Evolutionary conservation across 1,284 basidiomycete genomes (phyloP), one percentile per base, ranked within the genome.

Genomic region (Albatrellus sp.): DNA sequence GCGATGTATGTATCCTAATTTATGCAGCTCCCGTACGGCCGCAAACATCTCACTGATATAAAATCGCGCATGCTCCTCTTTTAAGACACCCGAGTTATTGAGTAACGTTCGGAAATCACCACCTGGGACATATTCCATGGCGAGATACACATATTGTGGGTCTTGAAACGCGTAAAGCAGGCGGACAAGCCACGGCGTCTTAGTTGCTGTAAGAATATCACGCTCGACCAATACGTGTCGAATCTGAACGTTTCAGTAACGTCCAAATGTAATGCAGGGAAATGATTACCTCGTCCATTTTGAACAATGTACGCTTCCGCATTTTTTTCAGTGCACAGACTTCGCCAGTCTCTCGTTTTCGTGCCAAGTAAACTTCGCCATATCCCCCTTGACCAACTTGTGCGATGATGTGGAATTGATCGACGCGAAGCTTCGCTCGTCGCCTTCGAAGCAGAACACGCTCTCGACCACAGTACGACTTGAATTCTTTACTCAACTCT

Each of bases 121-220:
- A 32, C 92, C 92, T 1, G 92, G 92, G 11, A 97, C 92, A 59
- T 94, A 97, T 70, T 98, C 96, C 92, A 97, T 97, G 0, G 92
- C 92, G 41, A 97, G 83, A 59, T 93, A 97, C 24, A 97, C 90
- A 55, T 84, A 73, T 48, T 85, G 71, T 0, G 77, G 68, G 59
- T 97, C 92, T 62, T 97, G 92, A 66, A 97, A 97, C 1, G 92
- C 92, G 59, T 97, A 97, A 3, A 97, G 67, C 8, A 97, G 70
- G 16, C 81, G 73, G 37, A 97, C 93, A 46, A 97, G 75, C 92
- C 92, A 97, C 2, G 91, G 87, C 0, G 91, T 93, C 63, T 93
- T 92, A 28, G 92, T 94, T 1, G 90, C 88, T 0, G 92, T 94
- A 51, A 97, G 68, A 56, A 97, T 97, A 61, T 97, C 93, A 40